Base-by-base conservation (phyloP, 495 filamentous ascomycete species). In the Penicillium alfredii region DNA sequence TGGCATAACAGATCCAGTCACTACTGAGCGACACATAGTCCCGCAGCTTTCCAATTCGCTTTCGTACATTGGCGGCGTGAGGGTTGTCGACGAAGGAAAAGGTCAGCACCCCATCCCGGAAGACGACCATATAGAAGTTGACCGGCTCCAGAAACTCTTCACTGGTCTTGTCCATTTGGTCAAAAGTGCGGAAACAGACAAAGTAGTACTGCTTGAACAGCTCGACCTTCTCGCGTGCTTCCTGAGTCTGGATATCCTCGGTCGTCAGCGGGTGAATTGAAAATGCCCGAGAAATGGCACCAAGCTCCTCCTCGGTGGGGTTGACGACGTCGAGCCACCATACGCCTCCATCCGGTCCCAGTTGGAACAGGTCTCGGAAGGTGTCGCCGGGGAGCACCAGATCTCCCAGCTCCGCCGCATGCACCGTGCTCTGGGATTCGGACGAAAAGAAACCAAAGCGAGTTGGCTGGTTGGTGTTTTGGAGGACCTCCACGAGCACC, bases 1-100 rank as follows among this genome's bases (percentile, higher is more conserved):
- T 77, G 20, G 92, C 92, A 53, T 98, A 98, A 65, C 93, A 98
- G 42, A 98, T 90, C 92, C 92, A 98, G 59, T 98, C 92, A 45
- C 86, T 87, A 40, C 85, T 90, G 22, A 98, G 70, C 10, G 85
- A 78, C 40, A 96, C 83, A 53, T 94, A 95, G 50, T 97, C 92
- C 49, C 93, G 86, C 41, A 98, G 70, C 56, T 84, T 84, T 2
- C 86, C 82, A 51, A 98, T 95, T 56, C 92, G 76, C 70, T 86
- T 86, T 34, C 93, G 80, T 28, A 97, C 92, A 49, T 89, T 86
- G 12, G 79, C 70, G 6, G 86, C 84, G 53, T 98, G 92, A 0
- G 78, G 75, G 46, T 87, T 93, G 21, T 80, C 79, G 12, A 77
- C 73, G 56, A 93, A 97, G 31, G 86, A 92, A 65, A 96, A 95